Evolutionary conservation across 2,329 filamentous ascomycete species (phyloP).

Genomic region (Chaetomium sp.): DNA sequence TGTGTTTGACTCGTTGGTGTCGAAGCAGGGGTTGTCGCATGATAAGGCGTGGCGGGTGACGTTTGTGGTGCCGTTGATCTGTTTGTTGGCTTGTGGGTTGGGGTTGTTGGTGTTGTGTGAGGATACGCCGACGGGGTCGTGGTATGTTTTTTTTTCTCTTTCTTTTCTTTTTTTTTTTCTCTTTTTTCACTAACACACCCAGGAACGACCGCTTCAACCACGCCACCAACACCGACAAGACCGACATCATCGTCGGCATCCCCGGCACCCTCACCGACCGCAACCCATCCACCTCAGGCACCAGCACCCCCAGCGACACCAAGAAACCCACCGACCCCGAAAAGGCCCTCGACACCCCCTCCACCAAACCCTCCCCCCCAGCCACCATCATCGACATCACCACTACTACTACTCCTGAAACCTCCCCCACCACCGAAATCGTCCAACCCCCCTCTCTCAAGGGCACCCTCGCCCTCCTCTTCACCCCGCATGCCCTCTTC

Average conservation of each 20-base stretch:
- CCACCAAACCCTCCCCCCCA: conserved; percentile 15
- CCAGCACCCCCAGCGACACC: conserved; percentile 41
- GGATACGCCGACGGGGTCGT: conserved; percentile 76
- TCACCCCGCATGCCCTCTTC: conserved; percentile 49
- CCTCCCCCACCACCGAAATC: conserved; percentile 39
- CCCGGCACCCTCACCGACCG: conserved; percentile 32
- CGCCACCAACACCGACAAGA: conserved; percentile 42
- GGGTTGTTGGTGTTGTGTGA: conserved; percentile 66
- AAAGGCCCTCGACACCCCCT: conserved; percentile 19
- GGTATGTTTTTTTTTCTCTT: conserved; percentile 28
- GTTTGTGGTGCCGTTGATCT: conserved; percentile 76
- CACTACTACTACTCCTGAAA: conserved; percentile 35
- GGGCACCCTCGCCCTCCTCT: conserved; percentile 39
- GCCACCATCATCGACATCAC: conserved; percentile 35
- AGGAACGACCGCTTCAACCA: conserved; percentile 60
- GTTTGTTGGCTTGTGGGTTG: conserved; percentile 60
- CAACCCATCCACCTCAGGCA: conserved; percentile 26
- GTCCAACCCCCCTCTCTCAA: conserved; percentile 50
- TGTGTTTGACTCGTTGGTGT: conserved; percentile 54
- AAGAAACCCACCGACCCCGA: conserved; percentile 26
- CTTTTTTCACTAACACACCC: background rate
- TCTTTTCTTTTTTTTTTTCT: background rate
- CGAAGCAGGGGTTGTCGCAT: conserved; percentile 44
- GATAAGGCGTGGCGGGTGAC: conserved; percentile 76
- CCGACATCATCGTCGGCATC: conserved; percentile 44